These are phyloP conservation scores for Vigna radiata DNA, from an alignment of 306 rosid genomes.

Conservation along the genomic window DNA sequence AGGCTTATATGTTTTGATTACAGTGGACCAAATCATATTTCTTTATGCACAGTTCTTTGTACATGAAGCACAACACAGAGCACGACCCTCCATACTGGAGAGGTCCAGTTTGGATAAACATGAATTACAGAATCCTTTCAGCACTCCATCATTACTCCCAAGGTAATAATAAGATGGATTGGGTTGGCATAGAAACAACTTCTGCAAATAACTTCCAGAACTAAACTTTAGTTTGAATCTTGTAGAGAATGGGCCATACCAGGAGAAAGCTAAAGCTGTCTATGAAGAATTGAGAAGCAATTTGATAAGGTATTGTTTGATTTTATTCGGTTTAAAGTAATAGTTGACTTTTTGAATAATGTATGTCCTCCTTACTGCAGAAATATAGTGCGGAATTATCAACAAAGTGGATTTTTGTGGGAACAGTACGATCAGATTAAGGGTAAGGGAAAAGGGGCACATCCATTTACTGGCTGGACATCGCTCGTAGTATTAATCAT, in stretches of 20 bases:
- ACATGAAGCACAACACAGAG: slow-evolving; percentile 94
- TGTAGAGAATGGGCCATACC: slow-evolving; percentile 79
- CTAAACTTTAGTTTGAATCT: slow-evolving; percentile 40
- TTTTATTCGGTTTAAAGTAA: slow-evolving; percentile 13
- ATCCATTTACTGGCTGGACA: slow-evolving; percentile 93
- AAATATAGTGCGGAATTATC: slow-evolving; percentile 69
- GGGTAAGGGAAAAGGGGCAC: slow-evolving; percentile 91
- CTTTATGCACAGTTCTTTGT: slow-evolving; percentile 61
- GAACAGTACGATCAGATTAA: slow-evolving; percentile 86
- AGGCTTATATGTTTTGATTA: slow-evolving; percentile 30
- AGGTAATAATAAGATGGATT: slow-evolving; percentile 53
- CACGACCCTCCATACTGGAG: slow-evolving; percentile 98
- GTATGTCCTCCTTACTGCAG: slow-evolving; percentile 37
- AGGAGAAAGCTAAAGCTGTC: slow-evolving; percentile 70
- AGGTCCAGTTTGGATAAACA: slow-evolving; percentile 88
- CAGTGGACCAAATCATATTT: slow-evolving; percentile 21
- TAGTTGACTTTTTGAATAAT: neutral
- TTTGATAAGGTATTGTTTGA: slow-evolving; percentile 67
- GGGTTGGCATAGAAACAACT: slow-evolving; percentile 24
- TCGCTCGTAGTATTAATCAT: slow-evolving; percentile 80
- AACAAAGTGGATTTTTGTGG: slow-evolving; percentile 78
- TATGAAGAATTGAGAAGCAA: slow-evolving; percentile 79
- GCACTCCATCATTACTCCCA: slow-evolving; percentile 88
- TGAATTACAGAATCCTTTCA: slow-evolving; percentile 82
- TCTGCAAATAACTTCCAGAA: slow-evolving; percentile 16